Percentiles rank a stretch among this genome's conserved stretches.
These are phyloP conservation scores for Leccinum proliferum DNA, from an alignment of 1,284 basidiomycete species.

Conservation along the genomic window DNA sequence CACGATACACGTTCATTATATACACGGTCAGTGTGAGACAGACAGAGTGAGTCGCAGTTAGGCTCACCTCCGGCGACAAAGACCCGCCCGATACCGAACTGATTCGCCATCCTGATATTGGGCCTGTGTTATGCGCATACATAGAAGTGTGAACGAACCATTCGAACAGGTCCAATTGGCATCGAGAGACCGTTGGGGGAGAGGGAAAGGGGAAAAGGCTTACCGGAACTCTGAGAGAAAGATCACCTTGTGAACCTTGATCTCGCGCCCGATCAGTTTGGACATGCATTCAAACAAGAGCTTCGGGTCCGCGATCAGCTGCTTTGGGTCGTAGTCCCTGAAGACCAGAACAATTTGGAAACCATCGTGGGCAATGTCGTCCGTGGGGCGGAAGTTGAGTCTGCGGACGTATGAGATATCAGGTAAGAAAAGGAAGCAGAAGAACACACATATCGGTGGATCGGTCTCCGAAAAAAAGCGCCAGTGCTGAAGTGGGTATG, in stretches of 20 bases:
- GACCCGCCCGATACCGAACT: conserved; percentile 27
- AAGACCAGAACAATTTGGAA: conserved; percentile 31
- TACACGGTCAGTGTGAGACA: background rate
- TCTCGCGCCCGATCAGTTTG: conserved; percentile 8
- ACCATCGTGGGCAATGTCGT: conserved; percentile 23
- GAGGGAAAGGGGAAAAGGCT: background rate
- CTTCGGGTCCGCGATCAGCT: conserved; percentile 20
- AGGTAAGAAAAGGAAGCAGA: background rate
- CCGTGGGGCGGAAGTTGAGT: conserved; percentile 12
- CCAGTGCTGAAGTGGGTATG: conserved; percentile 25
- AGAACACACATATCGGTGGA: conserved; percentile 7
- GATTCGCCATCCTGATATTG: conserved; percentile 30
- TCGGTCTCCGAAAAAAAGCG: conserved; percentile 24
- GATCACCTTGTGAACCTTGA: conserved; percentile 15
- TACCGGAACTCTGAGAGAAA: conserved; percentile 23
- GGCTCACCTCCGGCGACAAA: conserved; percentile 33
- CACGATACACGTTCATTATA: background rate
- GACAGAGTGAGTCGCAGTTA: background rate
- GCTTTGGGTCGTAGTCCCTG: conserved; percentile 23
- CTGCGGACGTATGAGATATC: conserved; percentile 1
- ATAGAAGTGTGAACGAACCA: background rate
- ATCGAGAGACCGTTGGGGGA: background rate
- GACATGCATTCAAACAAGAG: conserved; percentile 16
- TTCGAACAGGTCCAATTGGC: background rate
- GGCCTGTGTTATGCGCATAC: conserved; percentile 13